Evolutionary conservation across 768 basidiomycete species (phyloP).

Genomic region (Hygrophoropsis aurantiaca): DNA sequence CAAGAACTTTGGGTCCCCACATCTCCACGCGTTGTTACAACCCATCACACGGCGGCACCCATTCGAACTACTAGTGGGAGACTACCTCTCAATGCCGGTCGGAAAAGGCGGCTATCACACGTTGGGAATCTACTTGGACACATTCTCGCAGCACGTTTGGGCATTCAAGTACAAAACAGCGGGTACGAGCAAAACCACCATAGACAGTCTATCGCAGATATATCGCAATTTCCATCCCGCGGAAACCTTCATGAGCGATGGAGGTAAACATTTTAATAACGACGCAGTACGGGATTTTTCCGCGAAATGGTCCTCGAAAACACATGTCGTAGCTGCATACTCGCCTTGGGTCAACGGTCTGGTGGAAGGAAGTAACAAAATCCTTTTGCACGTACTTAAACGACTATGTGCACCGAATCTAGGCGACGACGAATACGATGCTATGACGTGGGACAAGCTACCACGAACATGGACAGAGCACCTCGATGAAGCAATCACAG

Average conservation of each 20-base stretch:
- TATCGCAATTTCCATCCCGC: constrained; percentile 5
- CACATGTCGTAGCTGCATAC: constrained; percentile 17
- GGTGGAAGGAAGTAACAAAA: constrained; percentile 22
- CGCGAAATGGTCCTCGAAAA: constrained; percentile 7
- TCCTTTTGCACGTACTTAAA: constrained; percentile 16
- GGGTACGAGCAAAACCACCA: constrained; percentile 14
- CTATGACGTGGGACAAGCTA: constrained; percentile 11
- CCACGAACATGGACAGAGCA: constrained; percentile 22
- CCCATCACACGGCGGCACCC: constrained; percentile 12
- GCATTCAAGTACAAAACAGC: constrained; percentile 21
- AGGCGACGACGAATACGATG: constrained; percentile 12
- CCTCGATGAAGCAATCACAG: constrained; percentile 14
- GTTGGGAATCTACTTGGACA: constrained; percentile 31
- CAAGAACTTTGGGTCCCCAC: constrained; percentile 30
- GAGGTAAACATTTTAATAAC: constrained; percentile 23
- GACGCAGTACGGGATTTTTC: constrained; percentile 13
- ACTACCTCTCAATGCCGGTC: constrained; percentile 12
- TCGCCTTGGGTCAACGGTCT: constrained; percentile 30
- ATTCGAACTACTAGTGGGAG: constrained; percentile 13
- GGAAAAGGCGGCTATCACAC: constrained; percentile 13
- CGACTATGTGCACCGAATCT: constrained; percentile 19
- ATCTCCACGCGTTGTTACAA: constrained; percentile 17
- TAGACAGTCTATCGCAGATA: constrained; percentile 11
- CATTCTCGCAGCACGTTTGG: constrained; percentile 30
- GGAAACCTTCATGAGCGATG: constrained; percentile 22